These are phyloP conservation scores for Hypoxylon subgilvum DNA, from an alignment of 495 filamentous ascomycete species.

Conservation along the genomic window DNA sequence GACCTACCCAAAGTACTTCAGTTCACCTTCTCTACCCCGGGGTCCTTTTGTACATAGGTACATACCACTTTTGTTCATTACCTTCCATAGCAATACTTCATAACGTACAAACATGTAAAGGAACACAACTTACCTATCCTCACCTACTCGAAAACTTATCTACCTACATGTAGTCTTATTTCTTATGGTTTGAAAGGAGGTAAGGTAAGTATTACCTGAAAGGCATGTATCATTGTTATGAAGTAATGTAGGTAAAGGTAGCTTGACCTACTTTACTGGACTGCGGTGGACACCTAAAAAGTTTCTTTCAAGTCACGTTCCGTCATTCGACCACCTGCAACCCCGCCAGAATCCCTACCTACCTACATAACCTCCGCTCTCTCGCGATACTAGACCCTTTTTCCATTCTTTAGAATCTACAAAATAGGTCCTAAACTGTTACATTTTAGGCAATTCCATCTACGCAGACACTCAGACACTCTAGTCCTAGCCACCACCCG, in stretches of 20 bases:
- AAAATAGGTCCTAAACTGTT: slow-evolving; percentile 29
- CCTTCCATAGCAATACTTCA: slow-evolving; percentile 30
- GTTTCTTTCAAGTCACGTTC: slow-evolving; percentile 36
- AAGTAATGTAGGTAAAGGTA: no score
- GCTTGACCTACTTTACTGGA: slow-evolving; percentile 27
- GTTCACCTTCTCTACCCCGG: not conserved
- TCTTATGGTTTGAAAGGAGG: slow-evolving; percentile 28
- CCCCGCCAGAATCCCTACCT: slow-evolving; percentile 46
- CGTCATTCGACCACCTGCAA: slow-evolving; percentile 45
- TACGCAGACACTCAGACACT: slow-evolving; percentile 4
- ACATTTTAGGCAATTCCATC: slow-evolving; percentile 22
- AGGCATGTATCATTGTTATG: no score
- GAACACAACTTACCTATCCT: no score
- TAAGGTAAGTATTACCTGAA: slow-evolving; percentile 9
- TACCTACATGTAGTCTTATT: slow-evolving; percentile 33
- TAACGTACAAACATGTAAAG: no score
- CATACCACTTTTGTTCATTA: slow-evolving; percentile 6
- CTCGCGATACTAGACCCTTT: slow-evolving; percentile 36
- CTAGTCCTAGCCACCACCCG: no score
- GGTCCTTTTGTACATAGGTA: slow-evolving; percentile 10
- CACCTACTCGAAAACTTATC: no score
- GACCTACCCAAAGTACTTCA: not conserved
- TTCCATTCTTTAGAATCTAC: slow-evolving; percentile 28
- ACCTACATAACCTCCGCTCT: slow-evolving; percentile 42
- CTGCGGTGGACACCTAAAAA: slow-evolving; percentile 39